Evolutionary conservation across 129 eudicot genomes (phyloP).

Genomic region (Artemisia argyi): DNA sequence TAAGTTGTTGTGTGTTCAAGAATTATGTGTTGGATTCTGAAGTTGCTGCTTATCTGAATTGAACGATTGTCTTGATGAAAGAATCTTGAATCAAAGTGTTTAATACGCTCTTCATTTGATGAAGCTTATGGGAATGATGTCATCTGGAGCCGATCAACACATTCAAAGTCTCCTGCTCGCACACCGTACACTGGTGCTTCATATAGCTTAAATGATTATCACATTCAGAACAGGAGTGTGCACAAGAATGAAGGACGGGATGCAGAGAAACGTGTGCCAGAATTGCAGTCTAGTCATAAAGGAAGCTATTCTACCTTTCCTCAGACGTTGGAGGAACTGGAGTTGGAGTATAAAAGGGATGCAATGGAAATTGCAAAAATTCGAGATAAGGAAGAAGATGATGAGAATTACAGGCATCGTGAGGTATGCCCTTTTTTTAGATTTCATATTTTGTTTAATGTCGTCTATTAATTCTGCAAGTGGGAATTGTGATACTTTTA

Average conservation of each 20-base stretch:
- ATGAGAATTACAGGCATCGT: slow-evolving; percentile 80
- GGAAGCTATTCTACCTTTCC: slow-evolving; percentile 49
- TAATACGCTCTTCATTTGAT: slow-evolving; percentile 80
- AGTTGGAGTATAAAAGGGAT: slow-evolving; percentile 68
- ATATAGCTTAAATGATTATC: slow-evolving; percentile 59
- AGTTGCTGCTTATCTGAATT: slow-evolving; percentile 62
- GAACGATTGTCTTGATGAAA: slow-evolving; percentile 55
- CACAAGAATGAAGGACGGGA: slow-evolving; percentile 57
- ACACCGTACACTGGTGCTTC: slow-evolving; percentile 48
- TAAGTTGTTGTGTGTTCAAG: slow-evolving; percentile 87
- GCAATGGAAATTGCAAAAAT: slow-evolving; percentile 66
- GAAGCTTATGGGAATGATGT: slow-evolving; percentile 96
- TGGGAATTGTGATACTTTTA: no score
- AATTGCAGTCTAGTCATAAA: slow-evolving; percentile 42
- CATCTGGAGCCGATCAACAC: slow-evolving; percentile 67
- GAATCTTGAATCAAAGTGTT: slow-evolving; percentile 63
- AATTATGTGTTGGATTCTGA: slow-evolving; percentile 71
- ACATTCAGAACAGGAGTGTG: slow-evolving; percentile 47
- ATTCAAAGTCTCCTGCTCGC: slow-evolving; percentile 76
- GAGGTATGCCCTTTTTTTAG: slow-evolving; percentile 46
- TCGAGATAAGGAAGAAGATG: slow-evolving; percentile 85
- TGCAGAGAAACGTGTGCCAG: slow-evolving; percentile 52
- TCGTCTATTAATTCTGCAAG: no score
- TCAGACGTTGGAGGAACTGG: slow-evolving; percentile 71
- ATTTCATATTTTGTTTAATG: not conserved